phyloP scores from a whole-genome alignment of 768 basidiomycete genomes.

The Candolleomyces efflorescens region DNA sequence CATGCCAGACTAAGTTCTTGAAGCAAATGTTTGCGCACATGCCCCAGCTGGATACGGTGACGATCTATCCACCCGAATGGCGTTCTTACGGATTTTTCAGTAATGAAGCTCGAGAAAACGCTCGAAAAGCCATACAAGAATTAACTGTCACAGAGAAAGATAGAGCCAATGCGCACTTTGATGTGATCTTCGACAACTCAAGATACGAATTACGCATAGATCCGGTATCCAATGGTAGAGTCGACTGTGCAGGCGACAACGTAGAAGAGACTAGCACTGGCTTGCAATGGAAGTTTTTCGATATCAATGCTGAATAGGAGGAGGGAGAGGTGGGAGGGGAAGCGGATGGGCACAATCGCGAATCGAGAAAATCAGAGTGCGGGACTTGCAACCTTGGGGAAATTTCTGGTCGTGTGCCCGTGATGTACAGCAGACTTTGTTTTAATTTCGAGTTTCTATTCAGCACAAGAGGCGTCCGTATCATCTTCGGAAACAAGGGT shows the following conservation, averaged over 20 bases:
- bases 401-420: too few relatives aligned
- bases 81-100: background rate
- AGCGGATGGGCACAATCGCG: background rate
- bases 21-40: too few relatives aligned
- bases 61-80: too few relatives aligned
- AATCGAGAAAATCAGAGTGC: too few relatives aligned
- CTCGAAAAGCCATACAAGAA: background rate
- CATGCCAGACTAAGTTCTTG: too few relatives aligned
- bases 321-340: background rate
- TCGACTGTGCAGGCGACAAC: background rate
- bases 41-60: too few relatives aligned
- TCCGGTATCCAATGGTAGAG: too few relatives aligned
- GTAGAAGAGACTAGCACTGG: background rate
- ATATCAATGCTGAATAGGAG: background rate
- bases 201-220: background rate
- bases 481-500: background rate
- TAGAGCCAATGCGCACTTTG: background rate
- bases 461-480: background rate
- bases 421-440: too few relatives aligned
- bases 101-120: background rate
- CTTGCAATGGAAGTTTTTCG: background rate
- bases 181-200: background rate
- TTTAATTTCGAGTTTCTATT: too few relatives aligned
- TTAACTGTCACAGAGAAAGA: background rate
- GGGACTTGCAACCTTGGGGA: too few relatives aligned